Base-by-base conservation (phyloP, 495 filamentous ascomycete species). In the Penicillium robsamsonii region DNA sequence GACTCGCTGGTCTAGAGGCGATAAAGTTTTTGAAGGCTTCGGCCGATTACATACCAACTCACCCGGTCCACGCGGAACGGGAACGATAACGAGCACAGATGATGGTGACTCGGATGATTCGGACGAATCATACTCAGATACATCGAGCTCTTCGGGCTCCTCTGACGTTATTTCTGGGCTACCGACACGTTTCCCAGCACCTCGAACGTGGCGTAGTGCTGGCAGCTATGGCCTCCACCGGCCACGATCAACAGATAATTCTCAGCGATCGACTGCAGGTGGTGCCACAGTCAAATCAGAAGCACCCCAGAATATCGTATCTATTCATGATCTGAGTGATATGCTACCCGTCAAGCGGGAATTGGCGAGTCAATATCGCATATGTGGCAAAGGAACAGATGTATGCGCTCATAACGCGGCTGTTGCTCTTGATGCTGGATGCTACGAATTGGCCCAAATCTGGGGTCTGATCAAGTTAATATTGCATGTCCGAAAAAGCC, bases 391-490 rank as follows among this genome's bases (percentile, higher is more conserved):
- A 44, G 88, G 86, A 2, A 80, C 84, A 4, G 83, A 87, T 41
- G 85, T 96, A 8, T 97, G 93, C 68, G 74, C 77, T 25, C 87
- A 94, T 54, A 98, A 97, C 70, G 88, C 90, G 6, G 70, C 72
- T 7, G 84, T 96, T 46, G 91, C 92, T 15, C 76, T 84, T 58
- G 85, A 84, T 58, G 80, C 87, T 62, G 91, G 91, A 4, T 84
- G 80, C 60, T 68, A 78, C 33, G 90, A 96, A 61, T 67, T 92
- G 25, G 90, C 88, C 29, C 84, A 91, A 58, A 82, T 95, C 3
- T 98, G 94, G 94, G 81, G 83, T 30, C 85, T 97, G 53, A 77
- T 88, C 30, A 85, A 84, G 27, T 72, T 96, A 55, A 79, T 98
- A 1, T 70, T 98, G 40, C 82, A 87, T 57, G 87, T 89, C 56